These are phyloP conservation scores for Hebeloma cylindrosporum DNA, from an alignment of 768 basidiomycete genomes.

Conservation along the genomic window DNA sequence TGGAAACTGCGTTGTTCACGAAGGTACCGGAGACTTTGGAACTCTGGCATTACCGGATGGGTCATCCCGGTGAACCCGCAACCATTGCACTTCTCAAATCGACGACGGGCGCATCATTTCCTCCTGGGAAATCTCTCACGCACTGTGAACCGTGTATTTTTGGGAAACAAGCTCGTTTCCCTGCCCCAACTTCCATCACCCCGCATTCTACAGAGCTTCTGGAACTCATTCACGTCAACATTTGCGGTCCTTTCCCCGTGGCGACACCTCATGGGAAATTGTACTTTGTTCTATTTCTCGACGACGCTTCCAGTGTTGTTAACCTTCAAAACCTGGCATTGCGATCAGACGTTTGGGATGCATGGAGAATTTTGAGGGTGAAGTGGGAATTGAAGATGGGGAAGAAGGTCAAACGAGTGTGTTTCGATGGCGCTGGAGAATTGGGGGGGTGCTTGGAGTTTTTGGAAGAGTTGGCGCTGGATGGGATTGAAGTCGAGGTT, in stretches of 20 bases:
- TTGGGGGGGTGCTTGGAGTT: slow-evolving; percentile 3
- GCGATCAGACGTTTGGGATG: slow-evolving; percentile 7
- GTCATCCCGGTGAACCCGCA: slow-evolving; percentile 3
- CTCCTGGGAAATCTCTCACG: neutral
- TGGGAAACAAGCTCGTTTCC: slow-evolving; percentile 6
- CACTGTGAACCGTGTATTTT: slow-evolving; percentile 12
- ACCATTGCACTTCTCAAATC: neutral
- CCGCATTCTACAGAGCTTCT: neutral
- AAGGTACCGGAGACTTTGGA: neutral
- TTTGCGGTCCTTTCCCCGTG: too few relatives aligned
- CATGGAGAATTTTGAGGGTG: slow-evolving; percentile 1
- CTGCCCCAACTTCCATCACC: slow-evolving; percentile 1
- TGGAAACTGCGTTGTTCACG: neutral
- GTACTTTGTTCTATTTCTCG: slow-evolving; percentile 9
- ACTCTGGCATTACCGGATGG: slow-evolving; percentile 2
- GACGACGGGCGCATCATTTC: too few relatives aligned
- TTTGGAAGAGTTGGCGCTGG: neutral
- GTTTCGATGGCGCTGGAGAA: slow-evolving; percentile 12
- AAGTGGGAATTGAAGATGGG: slow-evolving; percentile 10
- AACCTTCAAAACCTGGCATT: slow-evolving; percentile 6
- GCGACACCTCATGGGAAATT: slow-evolving; percentile 11
- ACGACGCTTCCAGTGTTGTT: neutral
- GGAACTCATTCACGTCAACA: neutral
- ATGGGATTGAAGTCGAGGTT: slow-evolving; percentile 10
- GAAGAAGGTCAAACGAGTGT: slow-evolving; percentile 3